Conservation (phyloP, 495 filamentous ascomycete species). For the Extremus antarcticus region DNA sequence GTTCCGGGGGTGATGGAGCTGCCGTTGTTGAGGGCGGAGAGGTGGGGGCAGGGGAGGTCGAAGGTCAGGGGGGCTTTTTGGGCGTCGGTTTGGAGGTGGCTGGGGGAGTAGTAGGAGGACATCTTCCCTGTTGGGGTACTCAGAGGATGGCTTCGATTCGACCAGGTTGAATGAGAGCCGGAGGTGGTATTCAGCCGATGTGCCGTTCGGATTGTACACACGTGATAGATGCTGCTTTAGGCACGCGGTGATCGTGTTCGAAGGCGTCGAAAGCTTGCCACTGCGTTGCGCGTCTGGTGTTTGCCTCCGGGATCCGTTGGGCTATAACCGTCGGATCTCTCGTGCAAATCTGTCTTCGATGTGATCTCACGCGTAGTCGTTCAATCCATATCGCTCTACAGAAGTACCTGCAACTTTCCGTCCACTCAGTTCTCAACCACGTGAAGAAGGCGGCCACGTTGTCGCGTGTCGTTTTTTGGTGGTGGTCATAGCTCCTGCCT, state of each 20-base stretch:
- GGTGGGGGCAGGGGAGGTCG: constrained; percentile 71
- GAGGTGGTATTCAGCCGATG: too few species aligned
- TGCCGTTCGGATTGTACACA: too few species aligned
- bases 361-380: too few species aligned
- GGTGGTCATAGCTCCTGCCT: neutral
- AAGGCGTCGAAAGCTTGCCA: too few species aligned
- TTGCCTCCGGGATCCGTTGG: neutral
- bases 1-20: constrained; percentile 69
- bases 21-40: constrained; percentile 75
- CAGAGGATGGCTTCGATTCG: too few species aligned
- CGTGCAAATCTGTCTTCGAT: too few species aligned
- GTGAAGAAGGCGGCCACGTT: neutral
- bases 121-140: neutral
- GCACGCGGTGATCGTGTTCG: neutral
- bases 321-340: too few species aligned
- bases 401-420: too few species aligned
- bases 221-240: neutral
- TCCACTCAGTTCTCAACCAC: too few species aligned
- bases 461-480: neutral
- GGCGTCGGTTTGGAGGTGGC: constrained; percentile 84
- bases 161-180: too few species aligned
- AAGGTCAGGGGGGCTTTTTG: constrained; percentile 96
- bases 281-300: neutral
- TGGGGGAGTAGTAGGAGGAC: constrained; percentile 73
- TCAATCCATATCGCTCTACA: too few species aligned